These are phyloP conservation scores for Sporisorium scitamineum DNA, from an alignment of 1,284 basidiomycete species.

Conservation along the genomic window DNA sequence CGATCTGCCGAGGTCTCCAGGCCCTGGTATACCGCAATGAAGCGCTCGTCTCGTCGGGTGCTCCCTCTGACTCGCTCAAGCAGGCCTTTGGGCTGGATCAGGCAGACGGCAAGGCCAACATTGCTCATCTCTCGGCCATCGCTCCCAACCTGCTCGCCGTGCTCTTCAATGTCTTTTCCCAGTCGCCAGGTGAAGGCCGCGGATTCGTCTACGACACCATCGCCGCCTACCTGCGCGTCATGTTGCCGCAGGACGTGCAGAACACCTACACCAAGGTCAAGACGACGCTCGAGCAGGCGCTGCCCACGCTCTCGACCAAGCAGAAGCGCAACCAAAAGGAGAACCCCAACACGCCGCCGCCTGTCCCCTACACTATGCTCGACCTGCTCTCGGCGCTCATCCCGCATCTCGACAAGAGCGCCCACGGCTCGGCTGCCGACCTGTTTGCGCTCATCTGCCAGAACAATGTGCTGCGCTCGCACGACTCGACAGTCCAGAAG, in stretches of 20 bases:
- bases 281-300: constrained; percentile 80
- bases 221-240: constrained; percentile 84
- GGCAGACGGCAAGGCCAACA: constrained; percentile 77
- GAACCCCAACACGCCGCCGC: constrained; percentile 49
- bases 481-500: constrained; percentile 88
- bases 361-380: constrained; percentile 81
- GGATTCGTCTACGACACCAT: constrained; percentile 90
- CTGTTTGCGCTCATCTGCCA: constrained; percentile 73
- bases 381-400: constrained; percentile 89
- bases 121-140: constrained; percentile 81
- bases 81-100: constrained; percentile 74
- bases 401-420: constrained; percentile 71
- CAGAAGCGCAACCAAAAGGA: constrained; percentile 48
- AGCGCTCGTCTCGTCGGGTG: constrained; percentile 71
- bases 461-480: constrained; percentile 74
- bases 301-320: constrained; percentile 69
- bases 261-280: constrained; percentile 85
- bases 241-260: constrained; percentile 74
- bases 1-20: constrained; percentile 84
- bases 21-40: constrained; percentile 82
- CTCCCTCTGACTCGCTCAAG: constrained; percentile 72
- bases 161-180: constrained; percentile 95
- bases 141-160: constrained; percentile 93
- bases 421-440: constrained; percentile 44
- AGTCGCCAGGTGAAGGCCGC: constrained; percentile 80